phyloP scores from a whole-genome alignment of 176 grass and related monocot species.

The Stipa capillata region DNA sequence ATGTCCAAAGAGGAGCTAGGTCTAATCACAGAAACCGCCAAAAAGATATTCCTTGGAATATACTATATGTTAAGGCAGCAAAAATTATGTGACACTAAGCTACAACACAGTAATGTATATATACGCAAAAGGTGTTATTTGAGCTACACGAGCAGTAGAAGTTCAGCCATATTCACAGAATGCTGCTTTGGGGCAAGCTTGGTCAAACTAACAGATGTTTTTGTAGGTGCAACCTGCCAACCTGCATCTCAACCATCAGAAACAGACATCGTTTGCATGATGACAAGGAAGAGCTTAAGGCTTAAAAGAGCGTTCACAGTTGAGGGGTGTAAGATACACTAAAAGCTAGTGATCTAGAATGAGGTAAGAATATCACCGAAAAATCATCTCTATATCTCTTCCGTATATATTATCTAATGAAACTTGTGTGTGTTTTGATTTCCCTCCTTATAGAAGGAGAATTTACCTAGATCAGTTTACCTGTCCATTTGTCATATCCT shows the following conservation, averaged over 20 bases:
- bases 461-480: background rate
- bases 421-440: background rate
- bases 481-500: background rate
- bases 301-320: background rate
- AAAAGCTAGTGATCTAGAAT: background rate
- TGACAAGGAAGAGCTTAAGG: background rate
- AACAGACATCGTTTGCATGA: background rate
- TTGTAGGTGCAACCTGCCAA: background rate
- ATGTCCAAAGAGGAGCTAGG: background rate
- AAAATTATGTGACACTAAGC: background rate
- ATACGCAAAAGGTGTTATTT: background rate
- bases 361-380: background rate
- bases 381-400: background rate
- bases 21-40: background rate
- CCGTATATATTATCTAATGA: background rate
- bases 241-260: background rate
- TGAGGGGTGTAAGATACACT: background rate
- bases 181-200: background rate
- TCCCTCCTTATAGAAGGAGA: background rate
- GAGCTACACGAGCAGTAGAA: background rate
- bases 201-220: background rate
- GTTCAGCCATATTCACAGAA: background rate
- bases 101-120: background rate
- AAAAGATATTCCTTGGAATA: background rate
- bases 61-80: background rate